Base-by-base conservation (phyloP, 495 filamentous ascomycete species). In the Penicillium mononematosum region DNA sequence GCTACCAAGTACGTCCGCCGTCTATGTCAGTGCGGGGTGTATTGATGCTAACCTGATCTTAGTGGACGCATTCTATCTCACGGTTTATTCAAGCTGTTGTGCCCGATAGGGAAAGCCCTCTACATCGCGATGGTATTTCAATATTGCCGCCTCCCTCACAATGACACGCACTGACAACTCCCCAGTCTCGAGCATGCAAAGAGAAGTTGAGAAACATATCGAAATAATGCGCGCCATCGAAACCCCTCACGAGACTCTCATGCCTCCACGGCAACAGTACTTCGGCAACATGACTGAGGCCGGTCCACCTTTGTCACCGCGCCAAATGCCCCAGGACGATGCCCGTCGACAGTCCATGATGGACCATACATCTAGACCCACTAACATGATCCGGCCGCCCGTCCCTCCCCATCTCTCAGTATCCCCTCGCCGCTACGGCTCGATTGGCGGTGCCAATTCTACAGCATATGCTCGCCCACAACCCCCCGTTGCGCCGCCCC, bases 251-350 rank as follows among this genome's bases (percentile, higher is more conserved):
- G 92, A 96, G 50, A 74, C 82, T 27, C 77, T 90, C 22, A 83
- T 94, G 63, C 83, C 88, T 38, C 87, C 84, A 31, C 86, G 87
- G 53, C 90, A 88, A 54, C 82, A 88, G 16, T 92, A 87, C 70
- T 89, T 93, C 67, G 83, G 83, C 45, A 88, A 84, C 61, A 75
- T 91, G 57, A 73, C 85, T 24, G 90, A 92, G 50, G 62, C 77
- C 48, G 87, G 87, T 43, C 85, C 89, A 5, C 91, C 94, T 34
- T 76, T 96, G 16, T 97, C 94, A n/a, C 94, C 94, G 27, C 89
- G 91, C 36, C 94, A 97, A 75, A 70, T 91, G 43, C 85, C 92
- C 24, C 86, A 91, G 68, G 91, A 97, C 55, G 92, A 96, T 63
- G 80, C 84, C 47, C 88, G 91, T 41, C 85, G 94, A 45, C 79